phyloP scores from a whole-genome alignment of 2,329 filamentous ascomycete genomes.

The Teratosphaeria pseudoeucalypti region DNA sequence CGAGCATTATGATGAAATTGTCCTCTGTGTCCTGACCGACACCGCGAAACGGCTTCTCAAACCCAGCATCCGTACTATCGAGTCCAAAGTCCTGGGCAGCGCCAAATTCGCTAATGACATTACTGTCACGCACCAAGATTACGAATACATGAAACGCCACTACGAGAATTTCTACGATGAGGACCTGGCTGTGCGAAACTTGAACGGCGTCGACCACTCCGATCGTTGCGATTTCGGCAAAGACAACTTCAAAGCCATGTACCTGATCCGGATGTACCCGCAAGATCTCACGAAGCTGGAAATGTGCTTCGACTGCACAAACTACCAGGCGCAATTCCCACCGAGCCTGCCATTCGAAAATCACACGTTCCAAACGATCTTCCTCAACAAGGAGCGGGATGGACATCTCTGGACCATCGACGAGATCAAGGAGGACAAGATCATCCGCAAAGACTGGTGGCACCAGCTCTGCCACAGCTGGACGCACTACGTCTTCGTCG shows the following conservation, averaged over 20 bases:
- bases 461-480: constrained; percentile 55
- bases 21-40: constrained; percentile 52
- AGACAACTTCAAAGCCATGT: constrained; percentile 52
- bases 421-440: constrained; percentile 49
- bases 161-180: constrained; percentile 53
- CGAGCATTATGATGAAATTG: constrained; percentile 53
- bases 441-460: constrained; percentile 58
- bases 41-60: constrained; percentile 50
- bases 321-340: constrained; percentile 64
- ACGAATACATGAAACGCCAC: constrained; percentile 54
- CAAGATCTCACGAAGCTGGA: constrained; percentile 46
- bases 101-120: constrained; percentile 62
- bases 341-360: constrained; percentile 42
- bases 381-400: constrained; percentile 48
- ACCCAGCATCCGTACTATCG: constrained; percentile 47
- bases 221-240: constrained; percentile 35
- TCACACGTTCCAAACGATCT: constrained; percentile 63
- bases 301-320: constrained; percentile 63
- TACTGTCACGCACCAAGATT: constrained; percentile 58
- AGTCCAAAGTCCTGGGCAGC: constrained; percentile 58
- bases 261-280: constrained; percentile 52
- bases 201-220: constrained; percentile 34
- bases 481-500: constrained; percentile 54
- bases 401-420: constrained; percentile 48
- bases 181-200: constrained; percentile 33